Evolutionary conservation across 345 rosid species (phyloP).

Genomic region (Murraya koenigii): DNA sequence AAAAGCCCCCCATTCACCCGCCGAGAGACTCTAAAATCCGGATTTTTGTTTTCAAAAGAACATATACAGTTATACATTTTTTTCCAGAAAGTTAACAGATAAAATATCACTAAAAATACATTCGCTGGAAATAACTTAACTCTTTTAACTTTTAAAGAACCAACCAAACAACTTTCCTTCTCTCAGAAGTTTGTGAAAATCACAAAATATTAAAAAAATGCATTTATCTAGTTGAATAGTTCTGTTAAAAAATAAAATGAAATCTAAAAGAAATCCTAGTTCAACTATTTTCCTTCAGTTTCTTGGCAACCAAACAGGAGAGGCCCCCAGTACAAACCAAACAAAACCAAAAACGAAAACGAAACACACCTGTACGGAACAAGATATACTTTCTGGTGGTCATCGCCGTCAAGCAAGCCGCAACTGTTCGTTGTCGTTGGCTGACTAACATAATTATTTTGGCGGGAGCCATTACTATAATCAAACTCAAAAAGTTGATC

Average conservation of each 20-base stretch:
- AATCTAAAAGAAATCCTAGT: not conserved
- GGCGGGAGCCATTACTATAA: constrained; percentile 16
- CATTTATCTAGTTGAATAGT: not conserved
- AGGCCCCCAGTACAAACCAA: not conserved
- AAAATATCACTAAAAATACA: not conserved
- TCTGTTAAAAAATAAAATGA: not conserved
- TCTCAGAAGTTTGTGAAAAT: not conserved
- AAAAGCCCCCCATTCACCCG: not conserved
- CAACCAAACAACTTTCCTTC: not conserved
- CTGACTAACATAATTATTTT: not conserved
- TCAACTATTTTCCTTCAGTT: not conserved
- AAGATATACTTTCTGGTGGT: constrained; percentile 35
- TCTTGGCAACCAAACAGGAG: constrained; percentile 16
- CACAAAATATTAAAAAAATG: not conserved
- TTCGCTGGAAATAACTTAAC: not conserved
- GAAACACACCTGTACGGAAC: constrained; percentile 45
- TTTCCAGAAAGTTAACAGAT: not conserved
- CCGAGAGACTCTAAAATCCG: not conserved
- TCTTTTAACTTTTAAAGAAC: not conserved
- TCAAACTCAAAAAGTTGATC: constrained; percentile 27
- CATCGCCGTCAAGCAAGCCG: constrained; percentile 17
- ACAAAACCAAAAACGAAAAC: not conserved
- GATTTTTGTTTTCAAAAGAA: no score
- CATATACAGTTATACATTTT: not conserved
- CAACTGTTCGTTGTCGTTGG: not conserved